A percentile compares a stretch with the other conserved stretches of the same genome.
These are phyloP conservation scores for Crassisporium funariophilum DNA, from an alignment of 768 basidiomycete genomes.

Conservation along the genomic window DNA sequence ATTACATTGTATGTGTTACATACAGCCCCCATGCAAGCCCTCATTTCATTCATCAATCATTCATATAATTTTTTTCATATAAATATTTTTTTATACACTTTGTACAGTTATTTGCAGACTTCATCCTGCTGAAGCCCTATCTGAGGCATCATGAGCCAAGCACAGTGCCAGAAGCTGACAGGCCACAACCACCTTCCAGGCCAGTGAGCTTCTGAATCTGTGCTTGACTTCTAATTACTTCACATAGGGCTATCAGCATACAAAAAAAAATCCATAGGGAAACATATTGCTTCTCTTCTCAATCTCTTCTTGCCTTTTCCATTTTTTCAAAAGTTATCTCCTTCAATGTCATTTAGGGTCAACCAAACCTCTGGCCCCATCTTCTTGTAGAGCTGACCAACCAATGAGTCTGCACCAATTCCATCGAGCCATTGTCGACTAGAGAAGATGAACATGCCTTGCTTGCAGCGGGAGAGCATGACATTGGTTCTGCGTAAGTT, in stretches of 20 bases:
- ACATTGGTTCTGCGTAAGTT: constrained; percentile 78
- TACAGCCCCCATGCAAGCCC: too few relatives aligned
- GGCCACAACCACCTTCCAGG: not conserved
- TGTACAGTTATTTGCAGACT: too few relatives aligned
- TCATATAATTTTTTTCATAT: too few relatives aligned
- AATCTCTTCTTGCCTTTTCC: too few relatives aligned
- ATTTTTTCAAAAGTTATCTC: constrained; percentile 25
- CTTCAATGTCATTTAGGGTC: constrained; percentile 37
- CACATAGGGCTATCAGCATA: not conserved
- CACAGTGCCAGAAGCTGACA: constrained; percentile 1
- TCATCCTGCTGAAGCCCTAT: too few relatives aligned
- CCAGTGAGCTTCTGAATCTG: constrained; percentile 2
- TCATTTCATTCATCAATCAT: too few relatives aligned
- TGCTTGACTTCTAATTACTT: constrained; percentile 6
- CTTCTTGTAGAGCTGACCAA: constrained; percentile 42
- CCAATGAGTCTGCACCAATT: constrained; percentile 48
- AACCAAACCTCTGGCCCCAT: constrained; percentile 44
- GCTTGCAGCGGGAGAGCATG: constrained; percentile 82
- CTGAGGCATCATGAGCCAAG: not conserved
- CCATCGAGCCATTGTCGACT: constrained; percentile 62
- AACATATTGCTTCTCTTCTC: too few relatives aligned
- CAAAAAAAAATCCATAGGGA: not conserved
- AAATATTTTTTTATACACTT: too few relatives aligned
- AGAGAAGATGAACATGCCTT: constrained; percentile 75
- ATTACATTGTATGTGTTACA: too few relatives aligned